These are phyloP conservation scores for Mrakia gelida DNA, from an alignment of 768 basidiomycete genomes.

Conservation along the genomic window DNA sequence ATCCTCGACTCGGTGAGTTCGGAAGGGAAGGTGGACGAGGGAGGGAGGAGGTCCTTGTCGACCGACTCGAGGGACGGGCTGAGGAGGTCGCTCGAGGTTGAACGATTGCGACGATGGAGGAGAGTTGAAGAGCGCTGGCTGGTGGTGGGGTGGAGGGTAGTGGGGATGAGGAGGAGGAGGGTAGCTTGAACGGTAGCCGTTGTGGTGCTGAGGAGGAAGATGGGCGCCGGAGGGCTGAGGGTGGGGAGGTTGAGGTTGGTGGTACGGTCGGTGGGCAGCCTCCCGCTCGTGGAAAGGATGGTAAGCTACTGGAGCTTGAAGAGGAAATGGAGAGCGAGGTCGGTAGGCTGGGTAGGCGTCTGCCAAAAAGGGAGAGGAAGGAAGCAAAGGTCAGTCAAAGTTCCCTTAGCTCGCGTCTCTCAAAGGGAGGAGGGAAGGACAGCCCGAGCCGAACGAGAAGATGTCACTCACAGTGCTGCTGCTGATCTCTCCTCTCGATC, in stretches of 20 bases:
- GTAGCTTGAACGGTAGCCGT: not conserved
- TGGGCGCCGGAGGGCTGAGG: not conserved
- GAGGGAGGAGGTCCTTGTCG: not conserved
- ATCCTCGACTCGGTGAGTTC: not conserved
- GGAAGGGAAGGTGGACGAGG: not conserved
- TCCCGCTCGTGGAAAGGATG: not conserved
- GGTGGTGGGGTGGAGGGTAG: not conserved
- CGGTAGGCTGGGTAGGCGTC: not conserved
- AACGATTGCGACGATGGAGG: not conserved
- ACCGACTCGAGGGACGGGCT: not conserved
- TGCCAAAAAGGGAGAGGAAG: not conserved
- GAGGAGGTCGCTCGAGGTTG: not conserved
- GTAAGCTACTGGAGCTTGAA: not conserved
- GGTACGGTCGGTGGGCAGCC: not conserved
- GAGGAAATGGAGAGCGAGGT: not conserved
- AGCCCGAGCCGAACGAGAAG: not conserved
- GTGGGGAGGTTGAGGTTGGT: not conserved
- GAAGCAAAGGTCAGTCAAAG: not conserved
- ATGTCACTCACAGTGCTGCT: not conserved
- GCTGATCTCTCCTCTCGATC: slow-evolving; percentile 1
- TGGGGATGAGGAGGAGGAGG: not conserved
- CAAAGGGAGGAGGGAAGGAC: not conserved
- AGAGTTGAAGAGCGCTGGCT: not conserved
- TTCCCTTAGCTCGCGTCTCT: too few relatives aligned
- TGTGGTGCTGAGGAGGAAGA: not conserved